These are phyloP conservation scores for Pyrenula massariospora DNA, from an alignment of 495 filamentous ascomycete genomes.

Conservation along the genomic window DNA sequence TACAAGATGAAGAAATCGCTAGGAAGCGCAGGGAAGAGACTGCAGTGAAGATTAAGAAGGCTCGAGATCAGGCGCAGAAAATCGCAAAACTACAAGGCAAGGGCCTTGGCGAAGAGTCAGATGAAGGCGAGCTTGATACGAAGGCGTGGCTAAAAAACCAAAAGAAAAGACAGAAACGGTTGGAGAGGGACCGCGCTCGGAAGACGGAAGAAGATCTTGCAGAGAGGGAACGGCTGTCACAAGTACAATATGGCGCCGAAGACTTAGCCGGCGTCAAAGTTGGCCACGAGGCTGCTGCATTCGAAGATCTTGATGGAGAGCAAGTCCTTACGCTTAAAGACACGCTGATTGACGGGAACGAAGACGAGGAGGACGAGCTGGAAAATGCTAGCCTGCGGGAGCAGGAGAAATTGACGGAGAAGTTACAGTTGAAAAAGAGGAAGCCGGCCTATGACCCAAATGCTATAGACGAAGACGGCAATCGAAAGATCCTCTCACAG, in stretches of 20 bases:
- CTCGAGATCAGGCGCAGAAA: constrained; percentile 68
- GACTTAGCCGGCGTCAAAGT: constrained; percentile 88
- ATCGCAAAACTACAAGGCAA: constrained; percentile 65
- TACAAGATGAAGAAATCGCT: constrained; percentile 47
- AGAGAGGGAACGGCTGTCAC: constrained; percentile 41
- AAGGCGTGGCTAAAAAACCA: constrained; percentile 72
- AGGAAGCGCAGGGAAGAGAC: constrained; percentile 70
- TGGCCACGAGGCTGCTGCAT: constrained; percentile 66
- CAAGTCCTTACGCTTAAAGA: constrained; percentile 89
- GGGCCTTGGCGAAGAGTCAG: constrained; percentile 63
- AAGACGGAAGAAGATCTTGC: constrained; percentile 67
- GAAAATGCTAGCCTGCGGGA: constrained; percentile 73
- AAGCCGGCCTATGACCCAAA: constrained; percentile 82
- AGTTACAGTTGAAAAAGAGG: constrained; percentile 79
- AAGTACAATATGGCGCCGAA: constrained; percentile 58
- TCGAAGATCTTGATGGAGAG: constrained; percentile 63
- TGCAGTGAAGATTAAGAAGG: constrained; percentile 72
- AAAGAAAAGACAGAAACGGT: constrained; percentile 86
- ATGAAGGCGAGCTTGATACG: constrained; percentile 56
- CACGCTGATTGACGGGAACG: constrained; percentile 69
- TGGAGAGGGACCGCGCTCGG: constrained; percentile 60
- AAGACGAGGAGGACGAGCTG: constrained; percentile 86
- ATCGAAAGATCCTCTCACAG: constrained; percentile 60
- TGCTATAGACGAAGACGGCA: constrained; percentile 54
- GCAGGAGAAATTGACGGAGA: constrained; percentile 64